These are phyloP conservation scores for Debaryomycetaceae sp. DNA, from an alignment of 1,139 yeast genomes.

Conservation along the genomic window DNA sequence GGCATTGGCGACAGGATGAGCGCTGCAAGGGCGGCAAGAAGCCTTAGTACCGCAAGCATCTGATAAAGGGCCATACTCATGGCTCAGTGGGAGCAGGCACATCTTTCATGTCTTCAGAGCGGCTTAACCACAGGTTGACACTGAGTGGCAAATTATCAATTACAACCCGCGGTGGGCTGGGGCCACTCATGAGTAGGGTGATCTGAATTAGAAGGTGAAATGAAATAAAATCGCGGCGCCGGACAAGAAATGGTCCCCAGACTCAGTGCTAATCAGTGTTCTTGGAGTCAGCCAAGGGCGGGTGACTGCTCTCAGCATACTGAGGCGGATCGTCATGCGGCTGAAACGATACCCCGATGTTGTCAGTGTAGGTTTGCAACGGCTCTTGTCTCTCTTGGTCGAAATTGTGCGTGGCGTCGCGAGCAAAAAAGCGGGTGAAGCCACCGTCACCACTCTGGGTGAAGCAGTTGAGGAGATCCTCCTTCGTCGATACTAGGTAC, in stretches of 20 bases:
- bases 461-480: constrained; percentile 16
- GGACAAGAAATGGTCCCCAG: no score
- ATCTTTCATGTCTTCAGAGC: no score
- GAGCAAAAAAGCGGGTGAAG: constrained; percentile 1
- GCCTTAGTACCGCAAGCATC: no score
- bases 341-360: constrained; percentile 8
- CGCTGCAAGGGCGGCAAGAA: no score
- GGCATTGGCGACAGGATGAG: no score
- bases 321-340: constrained; percentile 23
- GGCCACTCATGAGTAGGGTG: constrained; percentile 2
- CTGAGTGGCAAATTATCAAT: no score
- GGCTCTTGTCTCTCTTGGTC: constrained; percentile 2
- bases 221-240: no score
- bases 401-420: neutral
- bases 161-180: no score
- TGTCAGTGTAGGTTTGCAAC: constrained; percentile 7
- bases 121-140: no score
- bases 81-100: no score
- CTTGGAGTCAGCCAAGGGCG: constrained; percentile 14
- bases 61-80: no score
- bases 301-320: constrained; percentile 19
- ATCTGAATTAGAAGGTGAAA: constrained; percentile 1
- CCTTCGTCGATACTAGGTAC: constrained; percentile 23
- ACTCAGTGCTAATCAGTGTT: constrained; percentile 20
- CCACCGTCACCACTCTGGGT: constrained; percentile 19